phyloP scores from a whole-genome alignment of 257 asterid species.

The Misopates orontium region DNA sequence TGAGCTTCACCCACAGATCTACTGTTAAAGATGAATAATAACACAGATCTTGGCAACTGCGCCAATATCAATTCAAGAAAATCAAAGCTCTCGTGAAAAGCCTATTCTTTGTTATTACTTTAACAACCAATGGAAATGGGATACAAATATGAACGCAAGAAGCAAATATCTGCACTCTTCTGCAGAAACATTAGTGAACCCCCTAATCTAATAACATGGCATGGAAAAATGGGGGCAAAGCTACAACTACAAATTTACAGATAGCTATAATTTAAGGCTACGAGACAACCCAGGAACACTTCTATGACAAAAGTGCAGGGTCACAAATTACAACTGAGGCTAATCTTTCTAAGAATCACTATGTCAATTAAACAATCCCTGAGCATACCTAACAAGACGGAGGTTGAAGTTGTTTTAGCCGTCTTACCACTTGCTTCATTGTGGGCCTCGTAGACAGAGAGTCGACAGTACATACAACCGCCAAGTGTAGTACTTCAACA shows the following conservation, averaged over 20 bases:
- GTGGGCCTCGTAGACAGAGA: constrained; percentile 77
- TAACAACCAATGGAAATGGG: constrained; percentile 39
- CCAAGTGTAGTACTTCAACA: constrained; percentile 80
- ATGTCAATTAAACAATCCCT: constrained; percentile 25
- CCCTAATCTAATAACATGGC: constrained; percentile 41
- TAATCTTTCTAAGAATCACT: constrained; percentile 28
- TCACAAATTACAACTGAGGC: constrained; percentile 32
- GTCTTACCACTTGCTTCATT: constrained; percentile 84
- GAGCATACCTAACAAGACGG: constrained; percentile 59
- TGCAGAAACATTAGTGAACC: constrained; percentile 51
- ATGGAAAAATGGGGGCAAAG: constrained; percentile 44
- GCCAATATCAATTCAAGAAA: background rate
- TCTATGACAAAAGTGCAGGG: constrained; percentile 26
- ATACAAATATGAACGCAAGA: constrained; percentile 35
- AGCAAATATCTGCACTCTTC: constrained; percentile 65
- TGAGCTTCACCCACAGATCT: no score
- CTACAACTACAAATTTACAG: constrained; percentile 76
- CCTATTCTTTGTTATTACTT: constrained; percentile 38
- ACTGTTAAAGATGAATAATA: no score
- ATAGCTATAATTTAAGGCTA: constrained; percentile 39
- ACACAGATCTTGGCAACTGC: no score
- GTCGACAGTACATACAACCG: constrained; percentile 80
- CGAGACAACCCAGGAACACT: constrained; percentile 30
- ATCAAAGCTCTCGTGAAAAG: background rate
- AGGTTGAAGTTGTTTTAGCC: constrained; percentile 88